A percentile compares a stretch with the other conserved stretches of the same genome.
These are phyloP conservation scores for Schizochytrium sp. DNA, from an alignment of 108 stramenopile species.

Conservation along the genomic window DNA sequence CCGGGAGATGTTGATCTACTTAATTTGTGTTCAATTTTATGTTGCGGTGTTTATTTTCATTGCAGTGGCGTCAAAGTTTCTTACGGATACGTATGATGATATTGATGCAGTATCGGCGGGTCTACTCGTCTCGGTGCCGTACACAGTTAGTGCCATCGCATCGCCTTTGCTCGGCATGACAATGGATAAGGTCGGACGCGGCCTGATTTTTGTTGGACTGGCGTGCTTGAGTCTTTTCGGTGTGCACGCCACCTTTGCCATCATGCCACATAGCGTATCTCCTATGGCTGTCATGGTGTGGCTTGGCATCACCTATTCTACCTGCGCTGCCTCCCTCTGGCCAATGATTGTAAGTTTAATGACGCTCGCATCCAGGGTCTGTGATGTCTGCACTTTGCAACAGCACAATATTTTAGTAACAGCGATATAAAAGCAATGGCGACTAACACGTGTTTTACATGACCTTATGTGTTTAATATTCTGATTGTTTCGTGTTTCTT, in stretches of 20 bases:
- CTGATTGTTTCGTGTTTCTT: too few species aligned
- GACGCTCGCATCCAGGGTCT: not conserved
- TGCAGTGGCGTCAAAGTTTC: constrained; percentile 51
- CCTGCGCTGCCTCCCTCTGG: constrained; percentile 53
- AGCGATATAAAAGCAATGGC: too few species aligned
- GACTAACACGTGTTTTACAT: too few species aligned
- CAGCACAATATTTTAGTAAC: too few species aligned
- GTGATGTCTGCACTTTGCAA: too few species aligned
- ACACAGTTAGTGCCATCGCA: constrained; percentile 34
- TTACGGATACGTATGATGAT: constrained; percentile 6
- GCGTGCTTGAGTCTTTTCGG: constrained; percentile 50
- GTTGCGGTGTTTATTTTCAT: constrained; percentile 54
- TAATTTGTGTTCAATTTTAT: constrained; percentile 51
- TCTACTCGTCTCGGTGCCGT: constrained; percentile 23
- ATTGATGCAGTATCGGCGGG: constrained; percentile 15
- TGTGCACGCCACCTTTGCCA: constrained; percentile 40
- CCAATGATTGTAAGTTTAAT: constrained; percentile 59
- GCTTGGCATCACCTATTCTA: constrained; percentile 49
- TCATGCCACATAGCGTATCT: constrained; percentile 2
- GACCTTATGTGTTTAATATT: too few species aligned
- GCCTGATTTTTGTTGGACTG: constrained; percentile 22
- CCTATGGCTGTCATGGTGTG: constrained; percentile 56
- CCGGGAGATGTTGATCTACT: constrained; percentile 49
- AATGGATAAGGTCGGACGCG: constrained; percentile 58
- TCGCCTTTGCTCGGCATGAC: constrained; percentile 35